These are phyloP conservation scores for Thermothelomyces thermophilus DNA, from an alignment of 2,329 filamentous ascomycete genomes.

Conservation along the genomic window DNA sequence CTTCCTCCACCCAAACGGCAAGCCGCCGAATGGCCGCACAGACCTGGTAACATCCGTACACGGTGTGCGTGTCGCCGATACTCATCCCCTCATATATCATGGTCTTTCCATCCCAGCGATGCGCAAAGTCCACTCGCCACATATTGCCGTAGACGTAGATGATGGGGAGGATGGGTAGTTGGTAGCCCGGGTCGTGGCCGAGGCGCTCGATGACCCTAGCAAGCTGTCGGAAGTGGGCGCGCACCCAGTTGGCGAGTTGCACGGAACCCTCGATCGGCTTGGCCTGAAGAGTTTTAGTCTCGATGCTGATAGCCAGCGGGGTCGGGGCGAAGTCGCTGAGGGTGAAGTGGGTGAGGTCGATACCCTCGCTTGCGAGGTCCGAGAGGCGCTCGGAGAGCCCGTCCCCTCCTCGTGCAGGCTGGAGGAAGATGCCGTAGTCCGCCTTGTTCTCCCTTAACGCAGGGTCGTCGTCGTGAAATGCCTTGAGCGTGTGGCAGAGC, in stretches of 20 bases:
- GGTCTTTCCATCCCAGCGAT: slow-evolving; percentile 8
- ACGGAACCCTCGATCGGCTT: slow-evolving; percentile 4
- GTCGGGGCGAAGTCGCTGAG: slow-evolving; percentile 9
- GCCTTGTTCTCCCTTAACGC: slow-evolving; percentile 5
- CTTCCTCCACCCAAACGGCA: slow-evolving; percentile 3
- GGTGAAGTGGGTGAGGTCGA: slow-evolving; percentile 1
- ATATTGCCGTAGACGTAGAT: slow-evolving; percentile 5
- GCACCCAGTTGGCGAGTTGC: slow-evolving; percentile 9
- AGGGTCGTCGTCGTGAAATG: slow-evolving; percentile 7
- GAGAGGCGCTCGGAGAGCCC: slow-evolving; percentile 5
- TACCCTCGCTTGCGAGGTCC: slow-evolving; percentile 7
- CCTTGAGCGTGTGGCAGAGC: slow-evolving; percentile 7
- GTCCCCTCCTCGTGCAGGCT: slow-evolving; percentile 2
- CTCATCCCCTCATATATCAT: slow-evolving; percentile 6
- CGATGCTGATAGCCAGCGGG: slow-evolving; percentile 7
- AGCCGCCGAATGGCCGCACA: slow-evolving; percentile 7
- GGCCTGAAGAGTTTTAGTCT: slow-evolving; percentile 8
- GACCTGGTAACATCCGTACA: slow-evolving; percentile 12
- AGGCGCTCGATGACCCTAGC: slow-evolving; percentile 2
- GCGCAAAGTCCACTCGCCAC: slow-evolving; percentile 9
- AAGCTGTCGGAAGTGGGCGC: slow-evolving; percentile 9
- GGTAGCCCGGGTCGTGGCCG: slow-evolving; percentile 1
- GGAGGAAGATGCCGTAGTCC: slow-evolving; percentile 8
- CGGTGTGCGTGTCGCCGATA: slow-evolving; percentile 6
- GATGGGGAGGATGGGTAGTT: slow-evolving; percentile 5